Evolutionary conservation across 495 filamentous ascomycete genomes (phyloP), one percentile per base, ranked within the genome.

Genomic region (Penicillium manginii): DNA sequence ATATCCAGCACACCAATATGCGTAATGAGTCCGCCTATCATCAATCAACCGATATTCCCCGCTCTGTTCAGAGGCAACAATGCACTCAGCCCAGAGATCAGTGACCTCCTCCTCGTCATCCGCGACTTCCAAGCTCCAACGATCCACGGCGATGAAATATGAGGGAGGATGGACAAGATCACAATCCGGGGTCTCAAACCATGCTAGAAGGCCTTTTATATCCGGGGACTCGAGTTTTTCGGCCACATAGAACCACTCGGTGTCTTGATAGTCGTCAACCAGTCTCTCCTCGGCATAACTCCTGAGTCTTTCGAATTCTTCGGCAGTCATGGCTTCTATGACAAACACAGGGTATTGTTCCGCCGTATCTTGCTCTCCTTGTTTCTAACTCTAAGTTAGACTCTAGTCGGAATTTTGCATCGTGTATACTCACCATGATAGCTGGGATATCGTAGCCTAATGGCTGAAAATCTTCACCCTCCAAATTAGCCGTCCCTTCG

Each of bases 201-300:
- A 54, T 11, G 33, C 52, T 6, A 45, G 19, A 5, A 54, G 52
- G 8, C 37, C 37, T 31, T 54, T 42, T 22, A 54, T 54, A 32
- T 54, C 52, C 3, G 35, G 52, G 4, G 22, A 17, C 6, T 45
- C 52, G 39, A 54, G 39, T 45, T 45, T 46, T 37, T 29, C 26
- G 12, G 52, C 39, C 2, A 54, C 35, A 26, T 54, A 22, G 22
- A 54, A 17, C 52, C 52, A 54, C 8, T 43, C 39, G 6, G 22
- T 18, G 7, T 10, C 33, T 31, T 43, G 5, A n/a, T 15, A 17
- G 18, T 45, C 3, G 10, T 47, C 45, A 9, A 22, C 8, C 19
- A 23, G 26, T 26, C 45, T 10, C 1, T 47, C 45, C 1, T 14
- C 11, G 19, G 22, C 22, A 21, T 47, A 47, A n/a, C 22, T 22